Percentiles rank a stretch among this genome's conserved stretches.
phyloP scores from a whole-genome alignment of 179 eudicot species.

The Kewa caespitosa region DNA sequence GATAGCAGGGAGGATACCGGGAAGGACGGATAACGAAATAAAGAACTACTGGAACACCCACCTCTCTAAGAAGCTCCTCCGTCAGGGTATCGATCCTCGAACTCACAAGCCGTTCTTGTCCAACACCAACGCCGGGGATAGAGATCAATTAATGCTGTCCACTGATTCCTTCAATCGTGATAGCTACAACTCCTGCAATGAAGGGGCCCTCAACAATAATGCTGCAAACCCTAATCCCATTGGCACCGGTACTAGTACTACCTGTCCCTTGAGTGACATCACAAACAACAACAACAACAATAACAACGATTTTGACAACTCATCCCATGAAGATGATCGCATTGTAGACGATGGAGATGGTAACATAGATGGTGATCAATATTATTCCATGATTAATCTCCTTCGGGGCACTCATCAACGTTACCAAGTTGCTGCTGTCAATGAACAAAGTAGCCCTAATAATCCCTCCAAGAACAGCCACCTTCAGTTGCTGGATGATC shows the following conservation, averaged over 20 bases:
- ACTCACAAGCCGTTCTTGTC: constrained; percentile 7
- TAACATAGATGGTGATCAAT: too few relatives aligned
- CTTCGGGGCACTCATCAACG: too few relatives aligned
- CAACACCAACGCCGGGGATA: too few relatives aligned
- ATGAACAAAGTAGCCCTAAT: too few relatives aligned
- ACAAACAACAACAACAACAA: background rate
- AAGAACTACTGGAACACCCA: constrained; percentile 13
- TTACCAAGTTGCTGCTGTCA: too few relatives aligned
- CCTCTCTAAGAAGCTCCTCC: constrained; percentile 15
- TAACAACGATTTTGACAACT: background rate
- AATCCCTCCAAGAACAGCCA: background rate
- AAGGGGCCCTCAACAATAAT: background rate
- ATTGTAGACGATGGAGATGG: too few relatives aligned
- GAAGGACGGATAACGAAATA: constrained; percentile 17
- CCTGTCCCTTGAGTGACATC: background rate
- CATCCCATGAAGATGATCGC: too few relatives aligned
- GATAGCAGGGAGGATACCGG: background rate
- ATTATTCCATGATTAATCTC: too few relatives aligned
- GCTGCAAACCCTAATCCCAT: background rate
- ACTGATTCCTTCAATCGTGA: background rate
- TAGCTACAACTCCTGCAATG: background rate
- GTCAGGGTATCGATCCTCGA: constrained; percentile 19
- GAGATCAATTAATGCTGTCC: too few relatives aligned
- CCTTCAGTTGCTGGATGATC: background rate
- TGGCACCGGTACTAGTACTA: background rate